phyloP scores from a whole-genome alignment of 225 moss, liverwort and hornwort species.

The Marchantia polymorpha region DNA sequence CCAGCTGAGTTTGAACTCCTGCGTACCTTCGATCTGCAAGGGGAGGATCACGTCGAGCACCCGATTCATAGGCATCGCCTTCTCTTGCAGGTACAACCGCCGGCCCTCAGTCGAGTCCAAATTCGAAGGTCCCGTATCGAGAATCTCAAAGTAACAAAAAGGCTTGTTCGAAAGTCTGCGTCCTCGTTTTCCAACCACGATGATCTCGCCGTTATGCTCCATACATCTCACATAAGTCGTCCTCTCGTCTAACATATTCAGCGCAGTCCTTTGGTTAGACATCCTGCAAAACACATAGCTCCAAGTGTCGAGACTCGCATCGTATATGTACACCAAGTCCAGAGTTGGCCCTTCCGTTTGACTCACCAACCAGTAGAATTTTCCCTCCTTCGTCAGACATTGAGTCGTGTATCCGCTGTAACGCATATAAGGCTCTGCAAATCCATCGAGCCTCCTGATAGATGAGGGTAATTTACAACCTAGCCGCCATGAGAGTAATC shows the following conservation, averaged over 20 bases:
- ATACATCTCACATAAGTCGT: background rate
- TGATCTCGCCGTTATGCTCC: background rate
- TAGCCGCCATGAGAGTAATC: background rate
- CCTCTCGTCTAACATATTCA: background rate
- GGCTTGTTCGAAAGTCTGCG: background rate
- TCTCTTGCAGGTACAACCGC: background rate
- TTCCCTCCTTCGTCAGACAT: background rate
- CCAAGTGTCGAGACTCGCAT: background rate
- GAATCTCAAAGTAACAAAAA: background rate
- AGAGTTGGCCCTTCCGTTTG: background rate
- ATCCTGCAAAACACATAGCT: background rate
- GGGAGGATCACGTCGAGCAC: background rate
- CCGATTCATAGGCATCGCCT: background rate
- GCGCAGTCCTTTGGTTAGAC: no score
- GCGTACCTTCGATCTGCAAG: background rate
- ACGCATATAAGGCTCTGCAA: background rate
- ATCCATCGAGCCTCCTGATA: background rate
- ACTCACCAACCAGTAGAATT: slow-evolving; percentile 10
- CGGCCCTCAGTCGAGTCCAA: background rate
- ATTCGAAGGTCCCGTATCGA: background rate
- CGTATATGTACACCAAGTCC: background rate
- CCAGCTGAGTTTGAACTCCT: background rate
- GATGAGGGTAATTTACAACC: background rate
- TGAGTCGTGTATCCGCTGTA: background rate
- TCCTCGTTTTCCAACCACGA: slow-evolving; percentile 2